phyloP scores from a whole-genome alignment of 208 protist species.

The Polymyxa betae region DNA sequence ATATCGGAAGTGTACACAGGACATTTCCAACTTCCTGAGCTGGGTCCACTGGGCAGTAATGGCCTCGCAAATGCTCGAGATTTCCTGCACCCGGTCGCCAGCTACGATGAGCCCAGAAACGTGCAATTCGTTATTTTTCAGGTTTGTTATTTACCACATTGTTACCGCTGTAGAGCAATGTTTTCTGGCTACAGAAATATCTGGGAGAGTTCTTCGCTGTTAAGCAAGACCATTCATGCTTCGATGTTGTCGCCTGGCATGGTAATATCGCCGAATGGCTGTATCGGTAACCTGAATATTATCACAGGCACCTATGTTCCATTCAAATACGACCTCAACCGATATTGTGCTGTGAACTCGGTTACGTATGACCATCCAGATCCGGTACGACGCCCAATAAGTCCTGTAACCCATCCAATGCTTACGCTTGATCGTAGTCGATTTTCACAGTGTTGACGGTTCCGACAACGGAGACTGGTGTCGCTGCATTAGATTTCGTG shows the following conservation, averaged over 20 bases:
- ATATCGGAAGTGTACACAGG: conserved; percentile 80
- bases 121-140: conserved; percentile 62
- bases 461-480: conserved; percentile 74
- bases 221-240: conserved; percentile 39
- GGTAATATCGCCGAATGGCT: conserved; percentile 61
- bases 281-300: not conserved
- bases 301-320: conserved; percentile 78
- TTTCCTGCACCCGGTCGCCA: conserved; percentile 79
- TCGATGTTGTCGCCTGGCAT: conserved; percentile 85
- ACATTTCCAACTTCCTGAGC: conserved; percentile 82
- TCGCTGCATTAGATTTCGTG: conserved; percentile 81
- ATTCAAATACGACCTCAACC: conserved; percentile 81
- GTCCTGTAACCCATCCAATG: conserved; percentile 22
- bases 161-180: not conserved
- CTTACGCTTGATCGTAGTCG: conserved; percentile 63
- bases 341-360: conserved; percentile 81
- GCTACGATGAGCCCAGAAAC: conserved; percentile 63
- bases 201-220: conserved; percentile 15
- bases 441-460: conserved; percentile 87
- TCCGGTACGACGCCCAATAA: not conserved
- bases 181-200: conserved; percentile 33
- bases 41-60: conserved; percentile 85
- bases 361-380: conserved; percentile 81
- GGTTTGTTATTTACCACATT: not conserved
- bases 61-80: conserved; percentile 85